Conservation (phyloP, 257 asterid species). For the Gentiana dahurica region DNA sequence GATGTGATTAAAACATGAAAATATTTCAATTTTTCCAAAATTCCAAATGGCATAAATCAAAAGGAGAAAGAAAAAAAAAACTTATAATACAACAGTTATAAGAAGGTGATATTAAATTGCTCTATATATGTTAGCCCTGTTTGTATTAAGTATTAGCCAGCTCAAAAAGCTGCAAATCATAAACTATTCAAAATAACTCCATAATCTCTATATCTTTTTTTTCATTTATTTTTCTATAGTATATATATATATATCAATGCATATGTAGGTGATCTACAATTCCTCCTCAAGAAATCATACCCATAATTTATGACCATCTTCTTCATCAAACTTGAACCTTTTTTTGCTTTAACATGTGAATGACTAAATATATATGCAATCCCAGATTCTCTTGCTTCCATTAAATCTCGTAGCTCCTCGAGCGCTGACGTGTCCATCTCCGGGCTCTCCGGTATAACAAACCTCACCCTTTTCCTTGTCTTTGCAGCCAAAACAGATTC, state of each 20-base stretch:
- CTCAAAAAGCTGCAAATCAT: no score
- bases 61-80: no score
- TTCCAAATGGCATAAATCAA: no score
- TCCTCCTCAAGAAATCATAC: conserved; percentile 82
- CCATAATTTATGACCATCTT: conserved; percentile 59
- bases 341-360: conserved; percentile 67
- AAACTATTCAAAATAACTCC: no score
- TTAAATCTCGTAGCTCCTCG: conserved; percentile 58
- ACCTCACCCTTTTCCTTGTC: conserved; percentile 57
- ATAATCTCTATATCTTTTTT: no score
- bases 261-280: conserved; percentile 54
- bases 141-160: no score
- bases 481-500: conserved; percentile 19
- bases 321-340: conserved; percentile 67
- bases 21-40: no score
- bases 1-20: no score
- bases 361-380: conserved; percentile 78
- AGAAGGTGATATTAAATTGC: no score
- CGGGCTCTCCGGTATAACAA: conserved; percentile 63
- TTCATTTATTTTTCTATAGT: no score
- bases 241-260: conserved; percentile 19
- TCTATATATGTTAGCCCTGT: no score
- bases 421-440: conserved; percentile 31
- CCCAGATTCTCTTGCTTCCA: conserved; percentile 90
- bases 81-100: no score